A percentile compares a stretch with the other conserved stretches of the same genome.
phyloP scores from a whole-genome alignment of 768 basidiomycete genomes.

The Paxillus involutus region DNA sequence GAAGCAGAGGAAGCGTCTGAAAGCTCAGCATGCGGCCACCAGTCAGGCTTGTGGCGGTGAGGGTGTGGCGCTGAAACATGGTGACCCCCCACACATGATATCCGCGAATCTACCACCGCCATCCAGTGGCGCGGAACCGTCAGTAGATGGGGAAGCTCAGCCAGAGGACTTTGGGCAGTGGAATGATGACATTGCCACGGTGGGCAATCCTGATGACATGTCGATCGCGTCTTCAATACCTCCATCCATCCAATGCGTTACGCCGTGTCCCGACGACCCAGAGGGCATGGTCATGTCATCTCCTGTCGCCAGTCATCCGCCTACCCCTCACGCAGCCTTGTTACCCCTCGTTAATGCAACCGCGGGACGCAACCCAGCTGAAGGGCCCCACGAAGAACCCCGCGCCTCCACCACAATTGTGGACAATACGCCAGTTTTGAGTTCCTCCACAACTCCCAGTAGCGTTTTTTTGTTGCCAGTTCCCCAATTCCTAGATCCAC shows the following conservation, averaged over 20 bases:
- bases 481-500: not conserved
- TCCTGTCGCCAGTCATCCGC: not conserved
- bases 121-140: not conserved
- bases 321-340: not conserved
- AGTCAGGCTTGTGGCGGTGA: not conserved
- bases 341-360: not conserved
- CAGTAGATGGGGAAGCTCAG: not conserved
- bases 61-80: not conserved
- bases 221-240: slow-evolving; percentile 8
- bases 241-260: not conserved
- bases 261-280: not conserved
- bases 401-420: not conserved
- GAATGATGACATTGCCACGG: not conserved
- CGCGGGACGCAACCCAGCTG: not conserved
- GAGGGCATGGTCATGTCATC: slow-evolving; percentile 9
- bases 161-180: not conserved
- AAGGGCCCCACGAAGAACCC: not conserved
- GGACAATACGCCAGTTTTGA: not conserved
- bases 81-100: not conserved
- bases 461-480: not conserved
- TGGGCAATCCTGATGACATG: not conserved
- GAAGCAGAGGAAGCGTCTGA: slow-evolving; percentile 1
- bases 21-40: not conserved
- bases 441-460: not conserved
- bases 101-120: not conserved